Conservation (phyloP, 768 basidiomycete species). For the Chalciporus chontae region DNA sequence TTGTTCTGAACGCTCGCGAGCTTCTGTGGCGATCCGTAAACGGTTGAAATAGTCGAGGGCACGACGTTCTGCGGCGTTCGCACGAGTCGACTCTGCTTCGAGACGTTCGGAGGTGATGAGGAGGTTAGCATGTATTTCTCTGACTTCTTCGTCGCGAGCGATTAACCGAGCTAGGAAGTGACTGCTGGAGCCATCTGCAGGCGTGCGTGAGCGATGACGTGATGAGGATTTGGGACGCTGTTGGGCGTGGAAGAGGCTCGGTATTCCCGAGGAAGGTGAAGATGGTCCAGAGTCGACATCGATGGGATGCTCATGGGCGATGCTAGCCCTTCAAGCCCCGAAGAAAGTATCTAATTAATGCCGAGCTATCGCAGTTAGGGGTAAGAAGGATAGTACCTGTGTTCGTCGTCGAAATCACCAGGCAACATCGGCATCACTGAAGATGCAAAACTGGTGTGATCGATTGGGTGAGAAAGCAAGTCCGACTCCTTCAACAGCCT, state of each 20-base stretch:
- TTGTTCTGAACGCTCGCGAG: conserved; percentile 36
- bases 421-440: conserved; percentile 24
- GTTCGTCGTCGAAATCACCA: conserved; percentile 28
- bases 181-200: conserved; percentile 28
- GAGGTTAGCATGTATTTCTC: conserved; percentile 28
- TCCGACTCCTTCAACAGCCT: neutral
- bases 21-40: conserved; percentile 39
- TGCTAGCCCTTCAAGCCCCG: conserved; percentile 14
- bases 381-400: conserved; percentile 16
- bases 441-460: conserved; percentile 5
- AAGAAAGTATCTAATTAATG: neutral
- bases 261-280: conserved; percentile 22
- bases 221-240: conserved; percentile 27
- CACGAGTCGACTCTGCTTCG: conserved; percentile 40
- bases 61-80: conserved; percentile 42
- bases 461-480: neutral
- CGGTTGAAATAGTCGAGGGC: conserved; percentile 45
- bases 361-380: neutral
- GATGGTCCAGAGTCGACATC: conserved; percentile 31
- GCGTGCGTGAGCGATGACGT: conserved; percentile 23
- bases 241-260: conserved; percentile 13
- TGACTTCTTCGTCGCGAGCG: conserved; percentile 29
- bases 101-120: conserved; percentile 30
- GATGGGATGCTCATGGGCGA: conserved; percentile 27
- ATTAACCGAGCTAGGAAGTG: conserved; percentile 29